Percentiles rank a stretch among this genome's conserved stretches.
Conservation (phyloP, 768 basidiomycete species). For the Tricholomella constricta region DNA sequence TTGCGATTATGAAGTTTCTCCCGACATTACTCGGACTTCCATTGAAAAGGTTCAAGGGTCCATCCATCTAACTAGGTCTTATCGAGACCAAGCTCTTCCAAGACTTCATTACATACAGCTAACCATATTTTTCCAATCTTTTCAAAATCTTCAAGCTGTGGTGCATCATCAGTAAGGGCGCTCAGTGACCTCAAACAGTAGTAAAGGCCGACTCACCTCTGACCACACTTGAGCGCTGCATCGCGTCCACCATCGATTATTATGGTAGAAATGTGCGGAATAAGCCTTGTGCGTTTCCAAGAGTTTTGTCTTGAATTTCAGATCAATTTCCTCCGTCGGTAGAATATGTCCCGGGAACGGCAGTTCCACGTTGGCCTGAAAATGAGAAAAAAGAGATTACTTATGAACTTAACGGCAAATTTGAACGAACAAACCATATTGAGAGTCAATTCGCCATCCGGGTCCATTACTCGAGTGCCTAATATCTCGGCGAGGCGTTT, state of each 20-base stretch:
- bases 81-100: slow-evolving; percentile 24
- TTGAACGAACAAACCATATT: slow-evolving; percentile 62
- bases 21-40: slow-evolving; percentile 4
- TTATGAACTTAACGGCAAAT: neutral
- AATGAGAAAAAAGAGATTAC: neutral
- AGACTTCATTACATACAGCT: slow-evolving; percentile 35
- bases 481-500: slow-evolving; percentile 61
- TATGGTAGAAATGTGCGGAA: slow-evolving; percentile 36
- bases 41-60: too few relatives aligned
- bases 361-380: slow-evolving; percentile 43
- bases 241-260: slow-evolving; percentile 47
- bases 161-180: neutral
- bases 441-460: slow-evolving; percentile 60
- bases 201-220: slow-evolving; percentile 33
- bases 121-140: slow-evolving; percentile 39
- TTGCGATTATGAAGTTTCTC: slow-evolving; percentile 7
- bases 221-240: slow-evolving; percentile 50
- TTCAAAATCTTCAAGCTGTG: slow-evolving; percentile 44
- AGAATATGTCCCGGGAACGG: slow-evolving; percentile 34
- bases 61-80: neutral
- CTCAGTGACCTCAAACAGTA: neutral
- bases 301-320: slow-evolving; percentile 31
- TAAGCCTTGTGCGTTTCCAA: slow-evolving; percentile 37
- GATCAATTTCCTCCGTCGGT: slow-evolving; percentile 22
- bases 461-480: slow-evolving; percentile 67